Evolutionary conservation across 2,329 filamentous ascomycete species (phyloP), one percentile per base, ranked within the genome.

Genomic region (Cladophialophora yegresii): DNA sequence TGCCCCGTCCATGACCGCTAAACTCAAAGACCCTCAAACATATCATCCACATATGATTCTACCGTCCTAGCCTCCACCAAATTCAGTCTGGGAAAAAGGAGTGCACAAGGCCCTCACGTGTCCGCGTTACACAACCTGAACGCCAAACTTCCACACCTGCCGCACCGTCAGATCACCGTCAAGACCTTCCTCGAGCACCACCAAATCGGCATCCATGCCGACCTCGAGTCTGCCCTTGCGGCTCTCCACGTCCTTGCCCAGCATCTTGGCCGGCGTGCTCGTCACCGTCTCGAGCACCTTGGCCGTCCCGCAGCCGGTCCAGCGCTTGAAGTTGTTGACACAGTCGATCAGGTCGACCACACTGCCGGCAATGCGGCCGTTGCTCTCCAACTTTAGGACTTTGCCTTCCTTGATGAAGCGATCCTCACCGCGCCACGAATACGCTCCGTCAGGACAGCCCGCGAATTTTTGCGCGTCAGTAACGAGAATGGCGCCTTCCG

Each of bases 381-480:
- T 91, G 13, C 89, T 90, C 74, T 96, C 89, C 0, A 96, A 81
- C 2, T 90, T 87, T 40, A 97, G 78, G 61, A 88, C 83, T 0
- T 86, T 80, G 0, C 92, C 92, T 57, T 84, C 85, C 79, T 81
- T 81, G 43, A 80, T 72, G 65, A 86, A 86, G 22, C 82, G 78
- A 61, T 85, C 84, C 47, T 84, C 84, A 63, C 96, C 96, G 4
- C 87, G 93, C 91, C 92, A 96, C 67, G 89, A 85, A 74, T 96
- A 96, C 1, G 85, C 83, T 2, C 93, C 93, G 72, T 96, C 92
- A 0, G 90, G 89, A 60, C 96, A 81, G 0, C 93, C 93, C 22
- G 91, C 88, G 16, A 96, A 83, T 70, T 91, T 88, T 91, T 96
- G 96, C 4, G 92, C 92, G 76, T 97, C 93, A 0, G 93, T 96